Percentiles rank a stretch among this genome's conserved stretches.
Conservation (phyloP, 768 basidiomycete genomes). For the Vararia minispora region DNA sequence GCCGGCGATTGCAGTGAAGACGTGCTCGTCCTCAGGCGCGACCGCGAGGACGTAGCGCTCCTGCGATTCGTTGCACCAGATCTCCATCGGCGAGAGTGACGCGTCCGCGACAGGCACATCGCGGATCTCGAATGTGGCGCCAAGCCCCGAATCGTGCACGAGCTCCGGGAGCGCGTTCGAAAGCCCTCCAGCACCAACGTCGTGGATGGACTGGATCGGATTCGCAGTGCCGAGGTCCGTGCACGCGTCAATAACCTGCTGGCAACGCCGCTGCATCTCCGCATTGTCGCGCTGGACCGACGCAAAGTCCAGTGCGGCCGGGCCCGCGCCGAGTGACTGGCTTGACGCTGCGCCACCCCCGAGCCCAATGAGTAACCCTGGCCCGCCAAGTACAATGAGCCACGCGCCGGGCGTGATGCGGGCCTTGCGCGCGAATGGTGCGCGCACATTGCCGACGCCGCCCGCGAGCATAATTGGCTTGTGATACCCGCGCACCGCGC, state of each 20-base stretch:
- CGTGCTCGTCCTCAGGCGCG: conserved; percentile 42
- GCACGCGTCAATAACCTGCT: conserved; percentile 95
- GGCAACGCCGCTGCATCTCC: conserved; percentile 95
- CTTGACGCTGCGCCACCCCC: conserved; percentile 96
- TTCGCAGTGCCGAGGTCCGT: conserved; percentile 45
- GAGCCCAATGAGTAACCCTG: conserved; percentile 91
- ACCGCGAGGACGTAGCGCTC: conserved; percentile 96
- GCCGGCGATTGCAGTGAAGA: conserved; percentile 68
- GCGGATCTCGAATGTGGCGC: conserved; percentile 87
- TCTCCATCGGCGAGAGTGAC: conserved; percentile 98
- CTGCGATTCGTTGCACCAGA: conserved; percentile 99
- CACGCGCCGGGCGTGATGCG: conserved; percentile 73
- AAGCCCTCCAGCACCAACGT: conserved; percentile 94
- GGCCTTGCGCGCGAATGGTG: conserved; percentile 69
- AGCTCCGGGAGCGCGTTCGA: conserved; percentile 96
- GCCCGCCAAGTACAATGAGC: conserved; percentile 89
- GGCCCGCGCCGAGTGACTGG: conserved; percentile 81
- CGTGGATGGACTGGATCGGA: conserved; percentile 94
- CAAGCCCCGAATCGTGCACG: conserved; percentile 91
- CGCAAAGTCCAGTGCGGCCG: conserved; percentile 92
- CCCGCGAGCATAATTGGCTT: conserved; percentile 99
- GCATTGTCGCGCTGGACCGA: conserved; percentile 97
- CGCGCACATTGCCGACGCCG: conserved; percentile 88
- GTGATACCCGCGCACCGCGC: conserved; percentile 89
- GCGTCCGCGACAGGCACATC: conserved; percentile 87